These are phyloP conservation scores for Talaromyces proteolyticus DNA, from an alignment of 495 filamentous ascomycete genomes.

Conservation along the genomic window DNA sequence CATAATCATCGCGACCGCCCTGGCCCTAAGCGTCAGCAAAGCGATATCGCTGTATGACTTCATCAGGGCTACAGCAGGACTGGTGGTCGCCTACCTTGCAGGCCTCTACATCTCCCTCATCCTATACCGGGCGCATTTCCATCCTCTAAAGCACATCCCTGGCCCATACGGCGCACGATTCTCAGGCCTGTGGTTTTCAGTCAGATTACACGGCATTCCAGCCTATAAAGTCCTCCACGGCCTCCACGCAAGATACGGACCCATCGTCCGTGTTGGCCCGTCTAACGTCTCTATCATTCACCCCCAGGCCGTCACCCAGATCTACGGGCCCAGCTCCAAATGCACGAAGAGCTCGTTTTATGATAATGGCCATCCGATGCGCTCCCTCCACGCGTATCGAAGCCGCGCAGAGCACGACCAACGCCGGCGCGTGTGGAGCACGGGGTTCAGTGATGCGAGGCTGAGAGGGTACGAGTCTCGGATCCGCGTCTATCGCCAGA, in stretches of 20 bases:
- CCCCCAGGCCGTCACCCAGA: conserved; percentile 19
- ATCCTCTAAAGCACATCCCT: conserved; percentile 21
- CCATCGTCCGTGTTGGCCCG: conserved; percentile 25
- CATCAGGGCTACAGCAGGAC: no score
- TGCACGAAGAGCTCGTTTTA: conserved; percentile 34
- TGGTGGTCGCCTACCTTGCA: conserved; percentile 11
- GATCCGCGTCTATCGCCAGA: conserved; percentile 8
- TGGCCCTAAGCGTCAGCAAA: no score
- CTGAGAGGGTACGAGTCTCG: conserved; percentile 21
- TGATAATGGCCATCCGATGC: conserved; percentile 16
- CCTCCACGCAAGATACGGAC: conserved; percentile 20
- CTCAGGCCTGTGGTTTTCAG: conserved; percentile 15
- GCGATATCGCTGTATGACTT: no score
- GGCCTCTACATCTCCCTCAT: conserved; percentile 24
- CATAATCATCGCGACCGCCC: no score
- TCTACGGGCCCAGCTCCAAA: conserved; percentile 24
- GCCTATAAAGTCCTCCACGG: conserved; percentile 12
- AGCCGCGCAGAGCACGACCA: conserved; percentile 22
- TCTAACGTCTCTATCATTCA: conserved; percentile 26
- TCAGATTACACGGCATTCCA: background rate
- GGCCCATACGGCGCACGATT: conserved; percentile 18
- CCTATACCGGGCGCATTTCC: conserved; percentile 18
- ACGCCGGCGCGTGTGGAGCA: conserved; percentile 28
- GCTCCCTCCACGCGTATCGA: conserved; percentile 29
- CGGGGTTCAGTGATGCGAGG: conserved; percentile 22